phyloP scores from a whole-genome alignment of 306 rosid genomes.

The Gastrolobium bilobum region DNA sequence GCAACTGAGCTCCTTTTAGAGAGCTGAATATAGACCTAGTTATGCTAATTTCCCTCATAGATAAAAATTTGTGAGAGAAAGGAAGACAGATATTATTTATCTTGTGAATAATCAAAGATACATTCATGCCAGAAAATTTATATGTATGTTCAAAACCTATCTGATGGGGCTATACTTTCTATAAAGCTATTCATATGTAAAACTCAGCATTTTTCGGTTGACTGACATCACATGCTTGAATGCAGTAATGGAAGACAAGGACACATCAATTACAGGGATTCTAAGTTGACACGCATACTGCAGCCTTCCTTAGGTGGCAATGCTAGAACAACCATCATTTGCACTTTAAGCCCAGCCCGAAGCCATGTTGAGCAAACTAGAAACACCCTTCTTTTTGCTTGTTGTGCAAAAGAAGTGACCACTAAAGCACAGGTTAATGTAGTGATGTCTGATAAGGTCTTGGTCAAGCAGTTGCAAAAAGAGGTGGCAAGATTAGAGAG shows the following conservation, averaged over 20 bases:
- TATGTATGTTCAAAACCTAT: slow-evolving; percentile 1
- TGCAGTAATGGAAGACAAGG: slow-evolving; percentile 88
- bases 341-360: slow-evolving; percentile 92
- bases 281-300: slow-evolving; percentile 90
- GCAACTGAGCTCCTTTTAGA: not conserved
- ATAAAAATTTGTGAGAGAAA: not conserved
- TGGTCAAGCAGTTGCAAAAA: slow-evolving; percentile 90
- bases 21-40: slow-evolving; percentile 7
- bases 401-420: slow-evolving; percentile 95
- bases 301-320: slow-evolving; percentile 95
- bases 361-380: slow-evolving; percentile 92
- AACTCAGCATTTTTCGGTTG: slow-evolving; percentile 21
- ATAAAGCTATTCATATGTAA: not conserved
- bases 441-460: slow-evolving; percentile 94
- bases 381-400: slow-evolving; percentile 93
- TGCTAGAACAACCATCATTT: slow-evolving; percentile 94
- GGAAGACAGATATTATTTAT: not conserved
- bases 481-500: slow-evolving; percentile 91
- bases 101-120: not conserved
- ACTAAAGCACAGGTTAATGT: slow-evolving; percentile 96
- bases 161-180: not conserved
- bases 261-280: slow-evolving; percentile 93
- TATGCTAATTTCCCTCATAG: not conserved
- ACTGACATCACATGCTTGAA: slow-evolving; percentile 42
- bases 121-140: not conserved